phyloP scores from a whole-genome alignment of 306 rosid species.

The Hippophae gyantsensis region DNA sequence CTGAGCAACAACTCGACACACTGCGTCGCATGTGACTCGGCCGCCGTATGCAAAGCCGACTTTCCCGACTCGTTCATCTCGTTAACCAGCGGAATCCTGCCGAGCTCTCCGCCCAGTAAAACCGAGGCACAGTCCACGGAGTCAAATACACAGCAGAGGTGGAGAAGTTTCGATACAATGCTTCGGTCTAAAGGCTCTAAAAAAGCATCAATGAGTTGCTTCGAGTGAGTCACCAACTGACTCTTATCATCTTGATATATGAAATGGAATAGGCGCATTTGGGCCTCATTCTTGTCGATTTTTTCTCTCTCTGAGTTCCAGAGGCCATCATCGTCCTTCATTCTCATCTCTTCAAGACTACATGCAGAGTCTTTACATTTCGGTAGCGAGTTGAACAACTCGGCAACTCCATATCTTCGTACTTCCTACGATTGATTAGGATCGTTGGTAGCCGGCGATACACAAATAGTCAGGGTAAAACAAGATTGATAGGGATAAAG shows the following conservation, averaged over 20 bases:
- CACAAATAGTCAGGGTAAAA: neutral
- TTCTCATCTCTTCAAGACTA: neutral
- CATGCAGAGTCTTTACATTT: slow-evolving; percentile 5
- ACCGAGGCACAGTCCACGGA: slow-evolving; percentile 28
- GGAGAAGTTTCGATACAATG: slow-evolving; percentile 25
- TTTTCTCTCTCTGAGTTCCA: neutral
- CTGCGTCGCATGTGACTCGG: slow-evolving; percentile 25
- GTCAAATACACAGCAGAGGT: slow-evolving; percentile 33
- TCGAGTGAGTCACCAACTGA: slow-evolving; percentile 14
- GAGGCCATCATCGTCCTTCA: neutral
- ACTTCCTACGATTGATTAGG: slow-evolving; percentile 9
- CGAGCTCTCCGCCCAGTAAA: slow-evolving; percentile 27
- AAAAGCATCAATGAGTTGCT: slow-evolving; percentile 3
- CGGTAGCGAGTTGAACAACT: slow-evolving; percentile 12
- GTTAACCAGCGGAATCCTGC: slow-evolving; percentile 23
- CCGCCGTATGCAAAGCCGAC: slow-evolving; percentile 33
- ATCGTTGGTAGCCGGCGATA: too few species aligned
- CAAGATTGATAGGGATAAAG: neutral
- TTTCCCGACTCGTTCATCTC: slow-evolving; percentile 22
- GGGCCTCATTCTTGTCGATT: slow-evolving; percentile 1
- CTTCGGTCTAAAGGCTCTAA: slow-evolving; percentile 17
- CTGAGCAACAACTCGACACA: slow-evolving; percentile 32
- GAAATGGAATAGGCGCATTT: slow-evolving; percentile 15
- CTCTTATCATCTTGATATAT: slow-evolving; percentile 16
- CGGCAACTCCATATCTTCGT: slow-evolving; percentile 5